Percentiles rank a stretch among this genome's conserved stretches.
These are phyloP conservation scores for Westerdykella sp. DNA, from an alignment of 2,329 filamentous ascomycete species.

Conservation along the genomic window DNA sequence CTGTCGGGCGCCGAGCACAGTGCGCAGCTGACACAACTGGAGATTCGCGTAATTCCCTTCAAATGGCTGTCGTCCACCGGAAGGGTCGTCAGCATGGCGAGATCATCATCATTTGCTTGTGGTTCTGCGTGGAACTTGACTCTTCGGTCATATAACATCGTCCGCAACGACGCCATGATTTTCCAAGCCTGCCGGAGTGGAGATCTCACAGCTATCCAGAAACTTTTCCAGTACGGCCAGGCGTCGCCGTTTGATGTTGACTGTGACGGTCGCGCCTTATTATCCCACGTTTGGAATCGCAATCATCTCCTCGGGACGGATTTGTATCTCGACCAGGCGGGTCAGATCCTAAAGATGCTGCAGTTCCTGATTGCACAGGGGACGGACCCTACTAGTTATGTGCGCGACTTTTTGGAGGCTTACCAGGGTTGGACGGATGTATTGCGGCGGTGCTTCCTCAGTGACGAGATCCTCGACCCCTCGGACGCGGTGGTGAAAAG, in stretches of 20 bases:
- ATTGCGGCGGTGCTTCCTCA: not conserved
- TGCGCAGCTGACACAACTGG: not conserved
- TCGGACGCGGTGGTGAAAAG: not conserved
- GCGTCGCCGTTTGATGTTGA: constrained; percentile 5
- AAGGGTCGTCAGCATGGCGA: not conserved
- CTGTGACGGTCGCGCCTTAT: not conserved
- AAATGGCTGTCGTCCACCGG: constrained; percentile 4
- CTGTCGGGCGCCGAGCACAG: not conserved
- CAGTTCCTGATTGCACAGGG: constrained; percentile 3
- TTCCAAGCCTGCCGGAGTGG: constrained; percentile 1
- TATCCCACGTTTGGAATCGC: not conserved
- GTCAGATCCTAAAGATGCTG: not conserved
- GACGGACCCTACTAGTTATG: constrained; percentile 3
- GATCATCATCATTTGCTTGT: not conserved
- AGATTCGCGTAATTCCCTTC: constrained; percentile 4
- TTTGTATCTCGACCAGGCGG: not conserved
- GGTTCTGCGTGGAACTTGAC: constrained; percentile 1
- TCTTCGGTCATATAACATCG: constrained; percentile 2
- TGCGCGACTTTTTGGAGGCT: not conserved
- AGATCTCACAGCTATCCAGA: constrained; percentile 1
- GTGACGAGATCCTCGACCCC: no score
- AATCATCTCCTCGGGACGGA: not conserved
- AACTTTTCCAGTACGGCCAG: constrained; percentile 4
- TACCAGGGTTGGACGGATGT: not conserved
- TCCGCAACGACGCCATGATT: constrained; percentile 4